Percentiles rank a stretch among this genome's conserved stretches.
Evolutionary conservation across 1,139 yeast genomes (phyloP).

Genomic region (Kodamaea derodonti): DNA sequence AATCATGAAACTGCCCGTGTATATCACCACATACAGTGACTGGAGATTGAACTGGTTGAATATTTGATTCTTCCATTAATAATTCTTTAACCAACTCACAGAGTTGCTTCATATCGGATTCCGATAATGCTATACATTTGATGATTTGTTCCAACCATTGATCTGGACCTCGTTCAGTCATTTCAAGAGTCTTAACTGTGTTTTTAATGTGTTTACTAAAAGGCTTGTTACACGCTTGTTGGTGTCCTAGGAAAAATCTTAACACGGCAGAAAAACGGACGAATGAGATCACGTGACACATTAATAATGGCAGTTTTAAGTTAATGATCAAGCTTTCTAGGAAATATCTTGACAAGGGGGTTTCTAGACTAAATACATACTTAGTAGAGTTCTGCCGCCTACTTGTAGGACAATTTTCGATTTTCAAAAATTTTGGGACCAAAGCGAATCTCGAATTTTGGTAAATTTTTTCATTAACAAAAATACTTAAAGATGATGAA

Average conservation of each 20-base stretch:
- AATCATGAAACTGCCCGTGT: conserved; percentile 96
- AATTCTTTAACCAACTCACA: conserved; percentile 69
- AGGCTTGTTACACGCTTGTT: no score
- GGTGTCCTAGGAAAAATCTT: not conserved
- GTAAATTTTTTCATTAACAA: no score
- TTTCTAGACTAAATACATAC: no score
- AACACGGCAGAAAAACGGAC: not conserved
- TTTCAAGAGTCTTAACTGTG: conserved; percentile 18
- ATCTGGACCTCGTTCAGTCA: conserved; percentile 87
- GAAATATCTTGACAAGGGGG: no score
- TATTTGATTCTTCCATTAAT: conserved; percentile 48
- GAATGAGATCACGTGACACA: not conserved
- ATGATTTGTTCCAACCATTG: conserved; percentile 94
- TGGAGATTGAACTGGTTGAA: conserved; percentile 94
- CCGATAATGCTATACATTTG: conserved; percentile 85
- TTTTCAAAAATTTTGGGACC: no score
- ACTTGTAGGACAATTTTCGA: no score
- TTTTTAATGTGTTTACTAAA: no score
- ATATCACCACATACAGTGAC: conserved; percentile 98
- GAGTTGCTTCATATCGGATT: conserved; percentile 91
- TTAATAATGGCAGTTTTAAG: no score
- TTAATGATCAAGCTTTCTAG: no score
- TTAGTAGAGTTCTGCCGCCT: no score
- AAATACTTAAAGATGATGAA: conserved; percentile 2
- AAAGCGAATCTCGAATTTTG: no score